phyloP scores from a whole-genome alignment of 2,329 filamentous ascomycete genomes.

The Volutella citrinella region DNA sequence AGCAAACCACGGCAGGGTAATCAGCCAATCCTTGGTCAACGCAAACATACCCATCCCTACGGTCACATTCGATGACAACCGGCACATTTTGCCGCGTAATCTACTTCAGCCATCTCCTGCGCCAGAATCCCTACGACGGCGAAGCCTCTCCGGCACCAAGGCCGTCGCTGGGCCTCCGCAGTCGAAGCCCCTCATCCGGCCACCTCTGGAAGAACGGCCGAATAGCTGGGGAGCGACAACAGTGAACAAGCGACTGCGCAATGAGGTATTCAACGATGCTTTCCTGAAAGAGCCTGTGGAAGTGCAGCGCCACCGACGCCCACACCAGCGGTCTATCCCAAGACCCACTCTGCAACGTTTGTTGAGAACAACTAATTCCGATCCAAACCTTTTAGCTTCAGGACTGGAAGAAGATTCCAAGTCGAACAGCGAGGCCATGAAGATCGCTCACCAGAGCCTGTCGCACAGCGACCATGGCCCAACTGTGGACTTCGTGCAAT shows the following conservation, averaged over 20 bases:
- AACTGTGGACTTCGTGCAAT: slow-evolving; percentile 21
- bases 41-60: slow-evolving; percentile 69
- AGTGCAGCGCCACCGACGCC: slow-evolving; percentile 71
- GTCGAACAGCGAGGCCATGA: neutral
- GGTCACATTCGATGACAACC: slow-evolving; percentile 90
- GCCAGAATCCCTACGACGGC: slow-evolving; percentile 29
- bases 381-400: slow-evolving; percentile 34
- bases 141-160: slow-evolving; percentile 31
- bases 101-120: slow-evolving; percentile 63
- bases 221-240: slow-evolving; percentile 87
- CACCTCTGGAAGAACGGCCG: slow-evolving; percentile 52
- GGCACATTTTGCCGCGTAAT: slow-evolving; percentile 85
- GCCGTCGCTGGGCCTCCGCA: slow-evolving; percentile 12
- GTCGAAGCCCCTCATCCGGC: slow-evolving; percentile 17
- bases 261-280: slow-evolving; percentile 89
- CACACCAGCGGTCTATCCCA: slow-evolving; percentile 65
- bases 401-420: slow-evolving; percentile 10
- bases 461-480: slow-evolving; percentile 34
- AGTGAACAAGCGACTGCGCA: slow-evolving; percentile 82
- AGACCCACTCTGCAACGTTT: slow-evolving; percentile 46
- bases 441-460: slow-evolving; percentile 17
- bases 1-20: slow-evolving; percentile 37
- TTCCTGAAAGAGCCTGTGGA: slow-evolving; percentile 82
- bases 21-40: slow-evolving; percentile 74
- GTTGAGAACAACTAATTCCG: slow-evolving; percentile 43